Percentiles rank a stretch among this genome's conserved stretches.
Conservation (phyloP, 2,329 filamentous ascomycete genomes). For the Zasmidium angulare region DNA sequence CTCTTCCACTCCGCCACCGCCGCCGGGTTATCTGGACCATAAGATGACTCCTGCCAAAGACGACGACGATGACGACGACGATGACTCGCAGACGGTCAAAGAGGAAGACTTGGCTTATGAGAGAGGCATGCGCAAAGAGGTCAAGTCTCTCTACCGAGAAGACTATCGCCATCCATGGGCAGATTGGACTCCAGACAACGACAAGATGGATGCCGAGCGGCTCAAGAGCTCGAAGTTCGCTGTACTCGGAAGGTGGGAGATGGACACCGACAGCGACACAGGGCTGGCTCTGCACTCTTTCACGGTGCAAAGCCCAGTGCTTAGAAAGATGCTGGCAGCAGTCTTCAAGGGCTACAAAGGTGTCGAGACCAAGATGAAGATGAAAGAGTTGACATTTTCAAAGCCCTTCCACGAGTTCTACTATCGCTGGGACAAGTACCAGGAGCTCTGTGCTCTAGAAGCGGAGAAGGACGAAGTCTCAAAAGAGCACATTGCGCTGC, state of each 20-base stretch:
- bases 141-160: slow-evolving; percentile 1
- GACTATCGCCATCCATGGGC: background rate
- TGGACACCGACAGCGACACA: slow-evolving; percentile 19
- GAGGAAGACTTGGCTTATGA: background rate
- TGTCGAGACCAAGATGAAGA: slow-evolving; percentile 33
- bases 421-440: slow-evolving; percentile 36
- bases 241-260: slow-evolving; percentile 28
- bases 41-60: background rate
- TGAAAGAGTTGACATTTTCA: slow-evolving; percentile 35
- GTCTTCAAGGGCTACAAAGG: slow-evolving; percentile 36
- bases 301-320: slow-evolving; percentile 36
- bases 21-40: background rate
- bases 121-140: background rate
- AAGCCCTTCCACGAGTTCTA: slow-evolving; percentile 38
- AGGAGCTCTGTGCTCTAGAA: slow-evolving; percentile 18
- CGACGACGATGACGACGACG: background rate
- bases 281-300: slow-evolving; percentile 32
- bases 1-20: background rate
- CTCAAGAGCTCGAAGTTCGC: slow-evolving; percentile 20
- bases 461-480: slow-evolving; percentile 19
- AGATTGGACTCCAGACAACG: slow-evolving; percentile 2
- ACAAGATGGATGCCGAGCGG: slow-evolving; percentile 2
- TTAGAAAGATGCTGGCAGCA: slow-evolving; percentile 32
- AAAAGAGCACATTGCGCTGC: slow-evolving; percentile 26
- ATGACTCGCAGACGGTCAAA: background rate